phyloP scores from a whole-genome alignment of 2,329 filamentous ascomycete species.

The Aspergillus pseudoglaucus region DNA sequence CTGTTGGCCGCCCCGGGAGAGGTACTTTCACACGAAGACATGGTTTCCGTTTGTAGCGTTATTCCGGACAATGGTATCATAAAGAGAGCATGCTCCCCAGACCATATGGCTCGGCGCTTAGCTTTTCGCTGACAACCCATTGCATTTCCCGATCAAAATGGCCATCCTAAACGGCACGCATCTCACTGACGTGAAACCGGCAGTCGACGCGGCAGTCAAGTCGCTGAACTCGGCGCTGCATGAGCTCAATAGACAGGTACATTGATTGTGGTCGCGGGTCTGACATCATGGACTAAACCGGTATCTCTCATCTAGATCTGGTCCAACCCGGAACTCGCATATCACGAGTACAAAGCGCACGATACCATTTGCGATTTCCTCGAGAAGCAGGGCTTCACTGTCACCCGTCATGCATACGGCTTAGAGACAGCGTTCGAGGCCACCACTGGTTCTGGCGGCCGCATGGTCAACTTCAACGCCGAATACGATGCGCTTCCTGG shows the following conservation, averaged over 20 bases:
- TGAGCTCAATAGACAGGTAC: slow-evolving; percentile 21
- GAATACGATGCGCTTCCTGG: slow-evolving; percentile 40
- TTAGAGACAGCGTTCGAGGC: slow-evolving; percentile 49
- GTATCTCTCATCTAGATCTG: slow-evolving; percentile 29
- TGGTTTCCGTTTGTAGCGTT: too few species aligned
- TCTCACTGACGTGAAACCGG: slow-evolving; percentile 17
- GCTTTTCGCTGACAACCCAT: too few species aligned
- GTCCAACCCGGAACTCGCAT: slow-evolving; percentile 48
- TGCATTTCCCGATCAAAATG: slow-evolving; percentile 8
- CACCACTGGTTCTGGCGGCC: slow-evolving; percentile 35
- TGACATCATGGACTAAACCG: background rate
- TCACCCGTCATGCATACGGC: slow-evolving; percentile 47
- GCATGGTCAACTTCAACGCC: slow-evolving; percentile 32
- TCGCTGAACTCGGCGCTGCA: slow-evolving; percentile 14
- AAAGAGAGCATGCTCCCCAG: too few species aligned
- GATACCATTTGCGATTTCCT: slow-evolving; percentile 44
- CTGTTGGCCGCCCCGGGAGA: too few species aligned
- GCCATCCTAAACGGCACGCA: slow-evolving; percentile 4
- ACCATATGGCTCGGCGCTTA: too few species aligned
- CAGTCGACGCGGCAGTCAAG: slow-evolving; percentile 14
- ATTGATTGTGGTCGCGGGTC: background rate
- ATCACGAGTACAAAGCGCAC: slow-evolving; percentile 48
- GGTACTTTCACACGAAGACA: too few species aligned
- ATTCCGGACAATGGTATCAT: too few species aligned
- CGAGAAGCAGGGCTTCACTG: slow-evolving; percentile 39